Conservation (phyloP, 306 rosid species). For the Betula pendula region DNA sequence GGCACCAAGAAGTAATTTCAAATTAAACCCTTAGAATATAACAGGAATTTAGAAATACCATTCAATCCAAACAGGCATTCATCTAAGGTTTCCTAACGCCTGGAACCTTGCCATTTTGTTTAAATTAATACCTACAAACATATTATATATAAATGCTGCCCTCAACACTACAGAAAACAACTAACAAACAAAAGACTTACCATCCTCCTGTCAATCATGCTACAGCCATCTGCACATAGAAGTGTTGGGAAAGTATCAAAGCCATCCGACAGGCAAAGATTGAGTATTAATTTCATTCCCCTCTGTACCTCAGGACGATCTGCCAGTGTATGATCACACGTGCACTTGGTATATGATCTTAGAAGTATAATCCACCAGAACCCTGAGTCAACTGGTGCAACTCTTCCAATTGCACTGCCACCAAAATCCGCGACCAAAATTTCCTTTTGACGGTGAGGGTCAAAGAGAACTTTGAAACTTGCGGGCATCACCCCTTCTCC, state of each 20-base stretch:
- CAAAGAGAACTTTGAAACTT: slow-evolving; percentile 32
- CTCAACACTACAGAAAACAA: neutral
- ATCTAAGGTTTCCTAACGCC: neutral
- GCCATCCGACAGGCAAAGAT: slow-evolving; percentile 32
- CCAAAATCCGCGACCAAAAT: slow-evolving; percentile 33
- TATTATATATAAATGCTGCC: neutral
- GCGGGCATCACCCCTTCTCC: slow-evolving; percentile 38
- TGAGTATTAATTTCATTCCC: slow-evolving; percentile 28
- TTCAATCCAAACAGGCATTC: neutral
- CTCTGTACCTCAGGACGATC: slow-evolving; percentile 27
- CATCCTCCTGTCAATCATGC: slow-evolving; percentile 41
- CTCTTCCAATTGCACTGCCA: slow-evolving; percentile 42
- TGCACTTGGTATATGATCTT: slow-evolving; percentile 22
- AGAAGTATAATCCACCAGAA: slow-evolving; percentile 40
- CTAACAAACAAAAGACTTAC: neutral
- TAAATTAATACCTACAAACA: neutral
- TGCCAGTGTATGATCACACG: slow-evolving; percentile 14
- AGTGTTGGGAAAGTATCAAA: slow-evolving; percentile 38
- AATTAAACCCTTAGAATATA: neutral
- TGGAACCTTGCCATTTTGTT: neutral
- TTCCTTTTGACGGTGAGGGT: slow-evolving; percentile 11
- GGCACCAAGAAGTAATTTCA: neutral
- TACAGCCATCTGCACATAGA: slow-evolving; percentile 37
- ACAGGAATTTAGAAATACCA: too few relatives aligned
- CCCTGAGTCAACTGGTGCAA: slow-evolving; percentile 39